phyloP scores from a whole-genome alignment of 2,329 filamentous ascomycete genomes.

The Trichophyton mentagrophytes region DNA sequence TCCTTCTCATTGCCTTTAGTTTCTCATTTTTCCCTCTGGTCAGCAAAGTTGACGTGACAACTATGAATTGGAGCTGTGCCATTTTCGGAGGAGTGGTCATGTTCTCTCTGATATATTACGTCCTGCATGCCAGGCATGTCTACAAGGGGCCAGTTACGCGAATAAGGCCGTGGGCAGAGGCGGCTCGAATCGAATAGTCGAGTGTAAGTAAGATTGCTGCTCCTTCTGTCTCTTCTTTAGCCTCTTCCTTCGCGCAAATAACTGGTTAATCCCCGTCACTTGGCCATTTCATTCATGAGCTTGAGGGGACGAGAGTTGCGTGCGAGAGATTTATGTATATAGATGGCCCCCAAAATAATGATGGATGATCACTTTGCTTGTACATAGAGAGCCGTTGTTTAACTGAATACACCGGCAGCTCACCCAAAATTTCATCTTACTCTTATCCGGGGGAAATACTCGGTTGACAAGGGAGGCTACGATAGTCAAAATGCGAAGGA shows the following conservation, averaged over 20 bases:
- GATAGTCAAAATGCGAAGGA: not conserved
- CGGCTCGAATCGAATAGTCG: not conserved
- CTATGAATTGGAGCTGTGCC: constrained; percentile 24
- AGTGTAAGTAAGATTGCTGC: not conserved
- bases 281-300: too few relatives aligned
- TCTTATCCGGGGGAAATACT: too few relatives aligned
- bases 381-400: too few relatives aligned
- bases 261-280: too few relatives aligned
- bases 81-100: constrained; percentile 31
- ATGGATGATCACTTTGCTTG: too few relatives aligned
- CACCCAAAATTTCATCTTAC: too few relatives aligned
- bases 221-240: not conserved
- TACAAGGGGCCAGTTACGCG: constrained; percentile 20
- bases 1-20: constrained; percentile 10
- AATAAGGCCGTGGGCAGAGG: constrained; percentile 12
- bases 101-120: constrained; percentile 30
- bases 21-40: constrained; percentile 13
- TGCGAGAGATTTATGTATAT: too few relatives aligned
- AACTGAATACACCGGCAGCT: too few relatives aligned
- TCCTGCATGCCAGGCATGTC: constrained; percentile 19
- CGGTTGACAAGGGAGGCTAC: not conserved
- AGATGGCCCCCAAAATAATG: too few relatives aligned
- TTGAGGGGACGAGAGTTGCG: too few relatives aligned
- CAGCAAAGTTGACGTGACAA: constrained; percentile 2
- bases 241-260: not conserved